Base-by-base conservation (phyloP, 306 rosid genomes). In the Citrullus mucosospermus region DNA sequence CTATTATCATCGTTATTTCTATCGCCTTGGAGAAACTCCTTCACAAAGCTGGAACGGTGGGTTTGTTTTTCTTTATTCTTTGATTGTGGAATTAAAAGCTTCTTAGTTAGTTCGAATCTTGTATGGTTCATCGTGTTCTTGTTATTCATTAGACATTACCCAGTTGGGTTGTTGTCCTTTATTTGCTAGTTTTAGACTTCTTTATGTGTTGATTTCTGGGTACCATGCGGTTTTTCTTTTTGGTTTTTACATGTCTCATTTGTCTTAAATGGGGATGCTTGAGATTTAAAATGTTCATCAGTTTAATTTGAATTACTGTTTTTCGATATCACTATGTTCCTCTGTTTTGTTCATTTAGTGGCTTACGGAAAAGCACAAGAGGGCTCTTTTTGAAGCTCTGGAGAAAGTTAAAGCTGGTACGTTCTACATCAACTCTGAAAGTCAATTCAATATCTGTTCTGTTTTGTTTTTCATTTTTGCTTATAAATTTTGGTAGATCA, bases 371-470 rank as follows among this genome's bases (percentile, higher is more conserved):
- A 88, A 81, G 88, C 87, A 88, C 67, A 88, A 80, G 87, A 95
- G 57, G 80, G 93, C 98, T 80, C 79, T 95, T 41, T 90, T 88
- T 79, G 97, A 92, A 80, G 98, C 99, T 83, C 81, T 93, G 41
- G 96, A 90, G 87, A 96, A 96, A 80, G 87, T 96, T 81, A 93
- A 96, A 90, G 86, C 97, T 18, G 98, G 99, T 92, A 82, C 79
- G 80, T 30, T 16, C 7, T 54, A 59, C 78, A 46, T 50, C 65
- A 54, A 28, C 75, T 34, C 48, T 53, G 34, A 18, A 74, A 73
- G 43, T 60, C 55, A 20, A 9, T 12, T 62, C 50, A 54, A 18
- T 10, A 17, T 55, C 50, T 34, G 10, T 34, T 15, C 43, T 38
- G 30, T 18, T 16, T 41, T 8, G 4, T 34, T 25, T 32, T 55